These are phyloP conservation scores for Candida glaebosa DNA, from an alignment of 805 yeast genomes.

Conservation along the genomic window DNA sequence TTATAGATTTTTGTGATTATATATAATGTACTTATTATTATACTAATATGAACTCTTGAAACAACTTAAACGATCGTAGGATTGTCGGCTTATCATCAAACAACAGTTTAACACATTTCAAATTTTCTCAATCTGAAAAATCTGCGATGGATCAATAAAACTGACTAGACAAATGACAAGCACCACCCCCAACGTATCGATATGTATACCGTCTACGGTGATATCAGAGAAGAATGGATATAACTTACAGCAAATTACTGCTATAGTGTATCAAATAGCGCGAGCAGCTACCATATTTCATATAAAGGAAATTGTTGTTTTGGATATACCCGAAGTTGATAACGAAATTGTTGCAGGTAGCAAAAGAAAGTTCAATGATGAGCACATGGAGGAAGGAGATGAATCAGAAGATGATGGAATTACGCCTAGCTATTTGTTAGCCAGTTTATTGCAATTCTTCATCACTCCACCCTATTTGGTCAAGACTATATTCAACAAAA, in stretches of 20 bases:
- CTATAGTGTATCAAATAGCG: slow-evolving; percentile 74
- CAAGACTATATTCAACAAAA: slow-evolving; percentile 54
- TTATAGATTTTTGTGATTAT: slow-evolving; percentile 1
- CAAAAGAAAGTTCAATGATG: slow-evolving; percentile 16
- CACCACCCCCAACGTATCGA: slow-evolving; percentile 39
- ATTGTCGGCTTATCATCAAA: no score
- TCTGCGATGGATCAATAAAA: background rate
- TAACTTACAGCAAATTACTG: slow-evolving; percentile 71
- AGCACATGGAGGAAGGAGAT: slow-evolving; percentile 11
- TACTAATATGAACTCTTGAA: background rate
- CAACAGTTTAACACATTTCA: background rate
- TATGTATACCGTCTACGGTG: slow-evolving; percentile 73
- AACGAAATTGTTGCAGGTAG: slow-evolving; percentile 20
- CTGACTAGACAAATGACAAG: background rate
- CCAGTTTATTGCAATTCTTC: slow-evolving; percentile 71
- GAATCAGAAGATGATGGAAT: slow-evolving; percentile 12
- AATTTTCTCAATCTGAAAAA: background rate
- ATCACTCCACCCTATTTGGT: slow-evolving; percentile 82
- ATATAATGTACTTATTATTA: background rate
- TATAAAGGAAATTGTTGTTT: slow-evolving; percentile 70
- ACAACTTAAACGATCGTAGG: no score
- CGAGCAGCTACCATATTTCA: slow-evolving; percentile 65
- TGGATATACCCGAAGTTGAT: slow-evolving; percentile 45
- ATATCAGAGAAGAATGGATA: slow-evolving; percentile 53
- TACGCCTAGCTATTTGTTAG: slow-evolving; percentile 48